Percentiles rank a stretch among this genome's conserved stretches.
These are phyloP conservation scores for Mycena maculata DNA, from an alignment of 768 basidiomycete genomes.

Conservation along the genomic window DNA sequence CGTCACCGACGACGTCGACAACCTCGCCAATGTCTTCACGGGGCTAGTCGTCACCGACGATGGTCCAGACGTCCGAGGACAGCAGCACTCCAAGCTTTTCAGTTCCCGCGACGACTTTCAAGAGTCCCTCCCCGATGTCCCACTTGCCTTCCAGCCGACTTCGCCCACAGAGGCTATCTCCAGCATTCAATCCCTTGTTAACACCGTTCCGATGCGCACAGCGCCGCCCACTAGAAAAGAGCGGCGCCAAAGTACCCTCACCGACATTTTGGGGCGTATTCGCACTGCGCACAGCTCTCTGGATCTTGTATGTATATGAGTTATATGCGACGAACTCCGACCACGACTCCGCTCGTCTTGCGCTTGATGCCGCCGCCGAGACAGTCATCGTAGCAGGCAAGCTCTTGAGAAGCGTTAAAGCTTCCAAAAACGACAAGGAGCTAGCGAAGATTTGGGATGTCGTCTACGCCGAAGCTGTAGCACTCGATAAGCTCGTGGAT, in stretches of 20 bases:
- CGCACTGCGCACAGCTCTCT: constrained; percentile 7
- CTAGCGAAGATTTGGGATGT: constrained; percentile 14
- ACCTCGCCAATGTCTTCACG: constrained; percentile 8
- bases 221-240: constrained; percentile 16
- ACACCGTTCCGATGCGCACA: constrained; percentile 8
- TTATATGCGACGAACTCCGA: constrained; percentile 17
- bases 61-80: constrained; percentile 12
- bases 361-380: constrained; percentile 20
- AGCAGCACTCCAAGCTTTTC: constrained; percentile 27
- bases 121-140: constrained; percentile 11
- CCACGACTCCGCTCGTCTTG: constrained; percentile 16
- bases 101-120: constrained; percentile 24
- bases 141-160: constrained; percentile 8
- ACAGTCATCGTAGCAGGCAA: constrained; percentile 19
- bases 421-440: constrained; percentile 6
- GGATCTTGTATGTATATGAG: constrained; percentile 1
- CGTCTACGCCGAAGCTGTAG: constrained; percentile 17
- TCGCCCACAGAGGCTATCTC: constrained; percentile 6
- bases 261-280: constrained; percentile 13
- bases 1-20: not conserved
- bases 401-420: constrained; percentile 21
- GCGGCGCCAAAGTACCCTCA: constrained; percentile 13
- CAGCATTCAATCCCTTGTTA: constrained; percentile 11
- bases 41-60: constrained; percentile 13
- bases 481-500: constrained; percentile 23